Base-by-base conservation (phyloP, 2,329 filamentous ascomycete species). In the Aureobasidium sp. region DNA sequence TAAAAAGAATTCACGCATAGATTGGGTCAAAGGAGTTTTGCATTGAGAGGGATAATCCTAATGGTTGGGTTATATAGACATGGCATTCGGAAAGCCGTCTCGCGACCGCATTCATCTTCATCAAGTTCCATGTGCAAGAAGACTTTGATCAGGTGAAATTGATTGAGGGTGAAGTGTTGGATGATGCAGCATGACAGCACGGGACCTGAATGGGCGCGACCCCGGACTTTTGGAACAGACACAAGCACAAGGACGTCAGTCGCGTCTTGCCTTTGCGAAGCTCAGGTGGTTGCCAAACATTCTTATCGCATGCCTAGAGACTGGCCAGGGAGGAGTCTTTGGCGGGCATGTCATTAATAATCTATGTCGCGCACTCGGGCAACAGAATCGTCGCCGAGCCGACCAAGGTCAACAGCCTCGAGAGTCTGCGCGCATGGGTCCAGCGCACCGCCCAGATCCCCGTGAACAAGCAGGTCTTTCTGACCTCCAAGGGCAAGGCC, bases 331-430 rank as follows among this genome's bases (percentile, higher is more conserved):
- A 39, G 47, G 36, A 32, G 57, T 47, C 5, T 41, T 13, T 42
- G 36, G 34, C 36, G 61, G 61, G 81, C 77, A 96, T 96, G 91
- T 89, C 90, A 79, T 85, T 93, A 74, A 86, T 90, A 79, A 87
- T 96, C 77, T 90, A 91, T 80, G 87, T 96, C 73, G 91, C 91
- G 82, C 92, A 96, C 79, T 91, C 89, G 76, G 93, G 93, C 80
- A 87, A 91, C 81, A 87, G 88, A 77, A 83, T 96, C 73, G 82
- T 86, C 74, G 83, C 89, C 74, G 90, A 96, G 77, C 84, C 87
- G 67, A 82, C 86, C 66, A 84, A 86, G 72, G 89, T 93, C 76
- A 81, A 83, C 68, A 88, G 87, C 63, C 83, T 96, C 73, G 93
- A 97, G 77, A 88, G 89, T 65, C 84, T 97, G 68, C 90, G 89